Evolutionary conservation across 306 rosid species (phyloP).

Genomic region (Comarum palustre): DNA sequence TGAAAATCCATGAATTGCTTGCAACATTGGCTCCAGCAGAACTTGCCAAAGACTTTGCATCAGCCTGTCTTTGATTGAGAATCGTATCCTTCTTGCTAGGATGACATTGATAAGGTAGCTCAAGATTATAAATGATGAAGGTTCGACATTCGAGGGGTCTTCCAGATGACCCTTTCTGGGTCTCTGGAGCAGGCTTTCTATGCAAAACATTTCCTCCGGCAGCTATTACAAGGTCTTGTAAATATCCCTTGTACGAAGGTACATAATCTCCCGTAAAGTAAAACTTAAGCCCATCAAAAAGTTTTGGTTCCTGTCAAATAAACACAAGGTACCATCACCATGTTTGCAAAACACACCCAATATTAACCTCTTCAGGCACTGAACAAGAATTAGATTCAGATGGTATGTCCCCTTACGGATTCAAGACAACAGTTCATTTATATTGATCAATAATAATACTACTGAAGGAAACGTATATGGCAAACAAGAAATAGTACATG

Average conservation of each 20-base stretch:
- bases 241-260: conserved; percentile 69
- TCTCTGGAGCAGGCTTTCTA: conserved; percentile 64
- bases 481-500: neutral
- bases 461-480: neutral
- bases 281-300: conserved; percentile 68
- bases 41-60: conserved; percentile 63
- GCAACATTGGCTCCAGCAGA: conserved; percentile 62
- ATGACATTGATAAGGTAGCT: conserved; percentile 54
- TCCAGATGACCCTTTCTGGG: conserved; percentile 22
- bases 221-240: conserved; percentile 73
- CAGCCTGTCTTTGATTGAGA: conserved; percentile 36
- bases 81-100: conserved; percentile 32
- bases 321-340: neutral
- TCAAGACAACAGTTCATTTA: neutral
- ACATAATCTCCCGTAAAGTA: conserved; percentile 67
- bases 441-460: neutral
- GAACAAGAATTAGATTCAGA: neutral
- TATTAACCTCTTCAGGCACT: neutral
- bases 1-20: conserved; percentile 74
- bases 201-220: conserved; percentile 85
- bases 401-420: neutral
- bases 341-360: neutral
- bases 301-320: conserved; percentile 62
- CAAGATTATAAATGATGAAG: conserved; percentile 66
- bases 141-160: conserved; percentile 39